Percentiles rank a stretch among this genome's conserved stretches.
phyloP scores from a whole-genome alignment of 2,329 filamentous ascomycete species.

The Epichloe bromicola region DNA sequence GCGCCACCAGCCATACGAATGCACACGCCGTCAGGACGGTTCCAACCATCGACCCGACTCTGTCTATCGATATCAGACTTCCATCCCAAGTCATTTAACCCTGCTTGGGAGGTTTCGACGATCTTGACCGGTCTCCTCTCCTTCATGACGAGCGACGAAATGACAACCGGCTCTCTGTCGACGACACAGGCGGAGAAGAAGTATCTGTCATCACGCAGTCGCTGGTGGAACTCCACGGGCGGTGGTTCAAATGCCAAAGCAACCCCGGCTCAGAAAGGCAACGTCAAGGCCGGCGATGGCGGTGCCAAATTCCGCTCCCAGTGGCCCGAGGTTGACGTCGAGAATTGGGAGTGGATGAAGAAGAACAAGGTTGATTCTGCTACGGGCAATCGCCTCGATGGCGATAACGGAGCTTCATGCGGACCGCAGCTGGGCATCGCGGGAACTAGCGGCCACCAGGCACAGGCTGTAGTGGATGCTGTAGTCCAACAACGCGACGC shows the following conservation, averaged over 20 bases:
- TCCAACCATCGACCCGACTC: conserved; percentile 81
- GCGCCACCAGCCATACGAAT: conserved; percentile 95
- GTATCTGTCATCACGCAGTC: conserved; percentile 60
- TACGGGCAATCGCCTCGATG: conserved; percentile 50
- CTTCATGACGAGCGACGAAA: conserved; percentile 98
- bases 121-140: conserved; percentile 88
- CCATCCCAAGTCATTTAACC: conserved; percentile 95
- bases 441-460: conserved; percentile 45
- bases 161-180: conserved; percentile 86
- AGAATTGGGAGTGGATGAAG: conserved; percentile 89
- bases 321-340: conserved; percentile 78
- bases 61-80: conserved; percentile 96
- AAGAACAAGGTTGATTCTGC: conserved; percentile 64
- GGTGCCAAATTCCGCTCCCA: conserved; percentile 80
- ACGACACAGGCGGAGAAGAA: conserved; percentile 66
- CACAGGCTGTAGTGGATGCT: conserved; percentile 63
- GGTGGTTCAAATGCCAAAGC: conserved; percentile 57
- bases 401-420: conserved; percentile 38
- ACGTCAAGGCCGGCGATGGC: conserved; percentile 84
- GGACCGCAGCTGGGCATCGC: conserved; percentile 46
- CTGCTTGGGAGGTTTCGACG: conserved; percentile 94
- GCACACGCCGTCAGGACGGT: conserved; percentile 94
- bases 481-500: conserved; percentile 65
- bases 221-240: conserved; percentile 96
- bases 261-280: conserved; percentile 49